Base-by-base conservation (phyloP, 225 moss, liverwort and hornwort genomes). In the Straminergon stramineum region DNA sequence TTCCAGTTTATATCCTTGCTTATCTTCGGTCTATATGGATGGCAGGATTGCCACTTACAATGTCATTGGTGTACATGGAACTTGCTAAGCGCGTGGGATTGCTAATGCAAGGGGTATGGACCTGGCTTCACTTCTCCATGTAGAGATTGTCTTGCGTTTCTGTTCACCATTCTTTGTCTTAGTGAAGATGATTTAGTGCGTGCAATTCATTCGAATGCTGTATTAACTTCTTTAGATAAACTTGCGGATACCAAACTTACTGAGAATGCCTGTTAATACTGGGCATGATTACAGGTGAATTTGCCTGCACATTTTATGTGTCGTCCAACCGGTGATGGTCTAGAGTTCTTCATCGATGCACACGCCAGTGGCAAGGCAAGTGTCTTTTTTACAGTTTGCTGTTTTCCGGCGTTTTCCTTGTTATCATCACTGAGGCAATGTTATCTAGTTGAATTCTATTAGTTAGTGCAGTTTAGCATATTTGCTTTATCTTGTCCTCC, bases 281-380 rank as follows among this genome's bases (percentile, higher is more conserved):
- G 89, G 87, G 64, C 77, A 21, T 94, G 87, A 88, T 85, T 87
- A 39, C 93, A 95, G 95, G 95, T 95, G 75, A 95, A 95, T 87
- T 85, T 95, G 78, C 95, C 95, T 60, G 94, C 95, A 48, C 95
- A 95, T 92, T 95, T 95, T 85, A 95, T 95, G 95, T 95, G 95
- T 85, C 95, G 95, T 83, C 95, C 95, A 86, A 92, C 89, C 39
- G 95, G 94, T 62, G 94, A 93, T 84, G 95, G 94, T 84, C 87
- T 95, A 27, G 95, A 95, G 87, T 94, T 92, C 86, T 93, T 95
- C 48, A 93, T 95, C 63, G 95, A 95, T 86, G 94, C 95, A 81
- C 94, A 95, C 81, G 94, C 93, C 73, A 87, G 80, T 87, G 95
- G 95, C 87, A 95, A 95, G 93, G 95, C 87, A 77, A 88, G 92